Conservation (phyloP, 768 basidiomycete species). For the Artomyces pyxidatus region DNA sequence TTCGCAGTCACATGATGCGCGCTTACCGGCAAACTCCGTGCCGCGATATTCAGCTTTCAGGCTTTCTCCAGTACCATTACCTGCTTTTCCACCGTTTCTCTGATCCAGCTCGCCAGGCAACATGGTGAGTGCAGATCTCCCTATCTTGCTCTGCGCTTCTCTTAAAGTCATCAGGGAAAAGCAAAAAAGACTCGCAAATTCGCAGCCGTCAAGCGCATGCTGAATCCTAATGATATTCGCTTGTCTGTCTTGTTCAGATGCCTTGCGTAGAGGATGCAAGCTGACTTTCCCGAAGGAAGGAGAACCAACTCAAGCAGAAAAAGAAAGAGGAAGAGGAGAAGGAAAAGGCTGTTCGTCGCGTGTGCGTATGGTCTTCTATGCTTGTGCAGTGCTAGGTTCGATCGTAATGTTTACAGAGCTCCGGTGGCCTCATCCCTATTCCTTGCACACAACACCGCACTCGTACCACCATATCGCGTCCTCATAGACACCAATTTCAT, state of each 20-base stretch:
- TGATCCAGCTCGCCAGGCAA: background rate
- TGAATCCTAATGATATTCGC: constrained; percentile 90
- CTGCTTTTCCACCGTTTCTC: background rate
- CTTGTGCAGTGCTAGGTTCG: background rate
- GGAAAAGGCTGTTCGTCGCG: constrained; percentile 64
- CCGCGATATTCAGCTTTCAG: too few species aligned
- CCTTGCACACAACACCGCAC: constrained; percentile 89
- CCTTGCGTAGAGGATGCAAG: too few species aligned
- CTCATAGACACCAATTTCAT: constrained; percentile 99
- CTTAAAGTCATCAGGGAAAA: constrained; percentile 48
- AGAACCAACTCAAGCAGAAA: constrained; percentile 85
- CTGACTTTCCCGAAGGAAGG: constrained; percentile 54
- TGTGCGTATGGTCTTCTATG: constrained; percentile 44
- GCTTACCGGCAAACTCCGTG: too few species aligned
- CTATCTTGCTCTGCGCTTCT: background rate
- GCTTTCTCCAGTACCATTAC: too few species aligned
- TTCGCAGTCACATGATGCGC: background rate
- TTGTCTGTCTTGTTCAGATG: constrained; percentile 40
- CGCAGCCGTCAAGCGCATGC: constrained; percentile 85
- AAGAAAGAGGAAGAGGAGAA: constrained; percentile 78
- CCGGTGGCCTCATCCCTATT: constrained; percentile 90
- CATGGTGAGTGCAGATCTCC: background rate
- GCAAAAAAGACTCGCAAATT: constrained; percentile 95
- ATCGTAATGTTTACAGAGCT: constrained; percentile 38
- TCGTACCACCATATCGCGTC: constrained; percentile 94